Conservation (phyloP, 306 rosid species). For the Psophocarpus tetragonolobus region DNA sequence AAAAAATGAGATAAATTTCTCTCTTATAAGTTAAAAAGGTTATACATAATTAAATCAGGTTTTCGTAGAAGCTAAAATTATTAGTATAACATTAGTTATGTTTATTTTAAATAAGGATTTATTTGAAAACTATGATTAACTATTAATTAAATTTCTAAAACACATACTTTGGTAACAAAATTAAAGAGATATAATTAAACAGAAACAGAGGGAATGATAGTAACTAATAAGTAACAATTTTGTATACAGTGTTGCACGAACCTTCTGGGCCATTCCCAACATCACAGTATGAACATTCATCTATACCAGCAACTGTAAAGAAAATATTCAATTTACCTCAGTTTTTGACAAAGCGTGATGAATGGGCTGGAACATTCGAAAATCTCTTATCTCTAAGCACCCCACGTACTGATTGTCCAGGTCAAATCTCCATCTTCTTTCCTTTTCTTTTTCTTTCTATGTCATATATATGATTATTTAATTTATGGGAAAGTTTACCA, state of each 20-base stretch:
- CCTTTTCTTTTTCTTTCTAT: too few relatives aligned
- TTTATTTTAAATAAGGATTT: background rate
- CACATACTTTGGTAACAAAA: background rate
- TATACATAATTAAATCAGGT: too few relatives aligned
- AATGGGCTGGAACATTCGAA: conserved; percentile 36
- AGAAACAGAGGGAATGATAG: background rate
- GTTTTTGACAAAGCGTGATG: conserved; percentile 35
- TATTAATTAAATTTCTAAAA: background rate
- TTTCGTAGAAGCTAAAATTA: too few relatives aligned
- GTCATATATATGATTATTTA: too few relatives aligned
- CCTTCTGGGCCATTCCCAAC: conserved; percentile 31
- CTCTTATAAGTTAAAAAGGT: too few relatives aligned
- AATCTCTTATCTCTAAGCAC: conserved; percentile 8
- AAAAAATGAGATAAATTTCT: too few relatives aligned
- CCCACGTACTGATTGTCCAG: conserved; percentile 33
- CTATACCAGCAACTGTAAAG: conserved; percentile 35
- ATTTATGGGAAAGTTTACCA: too few relatives aligned
- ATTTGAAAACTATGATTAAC: background rate
- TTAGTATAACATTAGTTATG: too few relatives aligned
- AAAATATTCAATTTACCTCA: conserved; percentile 31
- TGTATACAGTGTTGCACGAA: conserved; percentile 31
- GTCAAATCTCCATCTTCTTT: background rate
- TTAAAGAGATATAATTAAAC: background rate
- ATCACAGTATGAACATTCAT: conserved; percentile 40
- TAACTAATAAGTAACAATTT: background rate